These are phyloP conservation scores for Strobilomyces confusus DNA, from an alignment of 768 basidiomycete species.

Conservation along the genomic window DNA sequence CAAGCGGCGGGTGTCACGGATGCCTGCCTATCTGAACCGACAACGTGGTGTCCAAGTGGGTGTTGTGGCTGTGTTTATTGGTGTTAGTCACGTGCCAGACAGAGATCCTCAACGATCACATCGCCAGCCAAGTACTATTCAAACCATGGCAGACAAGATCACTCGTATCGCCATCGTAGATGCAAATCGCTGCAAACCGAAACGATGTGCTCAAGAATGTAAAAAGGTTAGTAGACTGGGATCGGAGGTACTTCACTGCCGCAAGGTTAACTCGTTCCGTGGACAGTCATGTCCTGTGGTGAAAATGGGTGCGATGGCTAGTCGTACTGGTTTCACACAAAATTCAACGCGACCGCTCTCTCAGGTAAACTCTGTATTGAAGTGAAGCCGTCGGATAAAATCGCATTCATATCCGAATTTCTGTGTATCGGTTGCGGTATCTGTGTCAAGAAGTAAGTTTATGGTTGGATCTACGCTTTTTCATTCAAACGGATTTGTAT, in stretches of 20 bases:
- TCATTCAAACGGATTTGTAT: constrained; percentile 1
- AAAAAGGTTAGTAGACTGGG: constrained; percentile 64
- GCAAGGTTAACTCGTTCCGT: constrained; percentile 2
- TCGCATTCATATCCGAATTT: constrained; percentile 98
- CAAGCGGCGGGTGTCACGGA: background rate
- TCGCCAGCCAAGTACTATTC: background rate
- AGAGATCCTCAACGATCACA: background rate
- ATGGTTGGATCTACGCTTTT: background rate
- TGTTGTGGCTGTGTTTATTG: constrained; percentile 6
- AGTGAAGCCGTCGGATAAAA: constrained; percentile 93
- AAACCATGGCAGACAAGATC: constrained; percentile 84
- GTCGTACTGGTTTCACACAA: background rate
- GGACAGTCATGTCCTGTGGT: constrained; percentile 89
- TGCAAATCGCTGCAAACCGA: constrained; percentile 91
- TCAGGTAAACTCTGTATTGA: constrained; percentile 97
- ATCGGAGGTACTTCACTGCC: constrained; percentile 7
- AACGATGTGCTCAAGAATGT: constrained; percentile 95
- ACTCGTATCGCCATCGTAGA: constrained; percentile 97
- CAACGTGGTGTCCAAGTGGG: background rate
- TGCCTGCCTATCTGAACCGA: too few relatives aligned
- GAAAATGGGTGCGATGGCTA: constrained; percentile 73
- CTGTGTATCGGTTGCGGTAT: constrained; percentile 99
- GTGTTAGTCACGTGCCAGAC: constrained; percentile 14
- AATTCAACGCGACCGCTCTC: background rate
- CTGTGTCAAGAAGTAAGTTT: constrained; percentile 93